These are phyloP conservation scores for Pinus albicaulis DNA, from an alignment of 75 land plant species.

Conservation along the genomic window DNA sequence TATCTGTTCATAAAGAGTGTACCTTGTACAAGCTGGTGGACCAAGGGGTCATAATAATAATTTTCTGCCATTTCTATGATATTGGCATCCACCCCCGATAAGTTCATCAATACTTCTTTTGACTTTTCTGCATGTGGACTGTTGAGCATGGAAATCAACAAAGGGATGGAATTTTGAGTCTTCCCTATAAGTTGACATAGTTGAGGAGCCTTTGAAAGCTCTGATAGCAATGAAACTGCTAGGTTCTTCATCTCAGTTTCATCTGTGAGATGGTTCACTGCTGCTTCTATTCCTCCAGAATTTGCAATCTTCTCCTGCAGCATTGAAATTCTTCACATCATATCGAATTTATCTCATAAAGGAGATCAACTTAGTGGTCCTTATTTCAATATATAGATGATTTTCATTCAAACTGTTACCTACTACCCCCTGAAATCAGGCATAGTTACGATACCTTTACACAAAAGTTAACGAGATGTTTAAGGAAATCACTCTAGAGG, in stretches of 20 bases:
- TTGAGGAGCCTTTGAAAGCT: slow-evolving; percentile 4
- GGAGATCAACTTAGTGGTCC: not conserved
- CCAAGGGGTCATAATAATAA: slow-evolving; percentile 6
- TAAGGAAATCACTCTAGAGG: not conserved
- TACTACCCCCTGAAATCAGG: not conserved
- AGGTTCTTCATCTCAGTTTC: slow-evolving; percentile 8
- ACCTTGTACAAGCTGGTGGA: slow-evolving; percentile 4
- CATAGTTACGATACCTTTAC: not conserved
- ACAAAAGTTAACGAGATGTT: not conserved
- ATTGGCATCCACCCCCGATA: slow-evolving; percentile 8
- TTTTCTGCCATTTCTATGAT: slow-evolving; percentile 11
- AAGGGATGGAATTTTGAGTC: slow-evolving; percentile 6
- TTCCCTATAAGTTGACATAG: not conserved
- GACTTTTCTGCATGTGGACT: slow-evolving; percentile 9
- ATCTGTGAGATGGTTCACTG: slow-evolving; percentile 4
- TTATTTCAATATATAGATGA: not conserved
- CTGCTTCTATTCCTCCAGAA: not conserved
- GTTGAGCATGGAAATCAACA: slow-evolving; percentile 8
- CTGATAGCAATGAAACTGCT: slow-evolving; percentile 1
- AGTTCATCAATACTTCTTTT: slow-evolving; percentile 3
- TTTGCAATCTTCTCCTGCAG: slow-evolving; percentile 13
- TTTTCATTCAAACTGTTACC: not conserved
- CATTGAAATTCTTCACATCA: slow-evolving; percentile 6
- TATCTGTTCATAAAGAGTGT: not conserved
- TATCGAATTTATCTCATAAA: slow-evolving; percentile 2